Evolutionary conservation across 495 filamentous ascomycete species (phyloP), one percentile per base, ranked within the genome.

Genomic region (Neurospora sp.): DNA sequence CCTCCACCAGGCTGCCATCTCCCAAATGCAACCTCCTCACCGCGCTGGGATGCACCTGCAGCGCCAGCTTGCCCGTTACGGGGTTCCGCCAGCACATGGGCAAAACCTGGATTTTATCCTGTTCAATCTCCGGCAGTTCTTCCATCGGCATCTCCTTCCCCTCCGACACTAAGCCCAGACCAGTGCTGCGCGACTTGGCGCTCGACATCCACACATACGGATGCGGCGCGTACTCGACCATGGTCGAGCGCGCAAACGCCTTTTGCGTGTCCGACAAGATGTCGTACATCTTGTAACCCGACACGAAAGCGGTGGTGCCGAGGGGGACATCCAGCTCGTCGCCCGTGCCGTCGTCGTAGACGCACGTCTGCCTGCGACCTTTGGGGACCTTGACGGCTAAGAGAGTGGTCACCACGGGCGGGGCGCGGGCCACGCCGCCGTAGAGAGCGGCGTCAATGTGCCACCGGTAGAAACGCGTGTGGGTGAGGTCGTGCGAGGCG

Each of bases 371-470:
- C 10, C 85, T 83, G 18, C 90, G 87, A 18, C 89, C 90, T 46
- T 84, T 82, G 0, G 91, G 91, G 1, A 93, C 90, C 35, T 82
- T 82, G 1, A 92, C 90, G 4, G 91, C 91, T 69, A 93, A 78
- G 9, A 93, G 84, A 0, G 90, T 89, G 0, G 91, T 93, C 10
- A 91, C 91, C 39, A 88, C 82, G 3, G 91, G 90, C 3, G 91
- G 91, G 40, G 92, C 87, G 20, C 92, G 84, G 27, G 54, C 54
- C 5, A 66, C 54, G 14, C 54, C 54, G 14, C 87, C 91, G 78
- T 93, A 93, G 4, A 93, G 83, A 8, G 91, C 91, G 11, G 91
- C 91, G 78, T 93, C 91, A 72, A 93, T 92, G 76, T 93, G 91
- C 91, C 91, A 93, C 41, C 91, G 84, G 79, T 91, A 93, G 81